These are phyloP conservation scores for Cytospora mali DNA, from an alignment of 2,329 filamentous ascomycete species.

Conservation along the genomic window DNA sequence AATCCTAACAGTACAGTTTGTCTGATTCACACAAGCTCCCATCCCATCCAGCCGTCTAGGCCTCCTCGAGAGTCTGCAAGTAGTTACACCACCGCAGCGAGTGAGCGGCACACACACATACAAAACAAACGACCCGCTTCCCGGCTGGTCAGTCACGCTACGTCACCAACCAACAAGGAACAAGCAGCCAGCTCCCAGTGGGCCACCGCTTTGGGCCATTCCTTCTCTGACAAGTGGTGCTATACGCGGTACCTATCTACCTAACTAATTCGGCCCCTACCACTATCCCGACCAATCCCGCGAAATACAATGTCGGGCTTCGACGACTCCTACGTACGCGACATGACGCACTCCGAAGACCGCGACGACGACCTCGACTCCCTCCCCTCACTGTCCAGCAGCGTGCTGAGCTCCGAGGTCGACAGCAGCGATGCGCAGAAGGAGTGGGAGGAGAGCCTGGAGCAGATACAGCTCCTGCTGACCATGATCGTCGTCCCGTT, in stretches of 20 bases:
- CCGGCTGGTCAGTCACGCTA: not conserved
- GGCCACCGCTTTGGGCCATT: conserved; percentile 4
- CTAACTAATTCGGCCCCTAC: too few relatives aligned
- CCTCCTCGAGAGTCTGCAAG: not conserved
- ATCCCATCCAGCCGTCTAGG: not conserved
- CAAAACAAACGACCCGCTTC: not conserved
- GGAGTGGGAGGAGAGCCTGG: conserved; percentile 92
- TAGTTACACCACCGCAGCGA: not conserved
- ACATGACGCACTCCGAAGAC: conserved; percentile 43
- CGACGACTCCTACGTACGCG: conserved; percentile 57
- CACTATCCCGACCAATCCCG: not conserved
- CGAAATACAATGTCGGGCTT: conserved; percentile 34
- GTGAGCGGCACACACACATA: not conserved
- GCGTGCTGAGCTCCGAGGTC: conserved; percentile 53
- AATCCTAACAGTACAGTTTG: not conserved
- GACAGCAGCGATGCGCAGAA: conserved; percentile 74
- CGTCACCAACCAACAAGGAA: not conserved
- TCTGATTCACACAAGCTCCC: not conserved
- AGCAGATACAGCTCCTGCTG: conserved; percentile 89
- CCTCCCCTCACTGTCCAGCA: conserved; percentile 62
- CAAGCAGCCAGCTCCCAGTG: conserved; percentile 13
- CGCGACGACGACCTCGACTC: conserved; percentile 65
- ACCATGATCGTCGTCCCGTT: conserved; percentile 96
- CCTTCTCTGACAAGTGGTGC: not conserved
- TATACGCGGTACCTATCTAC: too few relatives aligned